Evolutionary conservation across 2,329 filamentous ascomycete species (phyloP).

Genomic region (Fonsecaea multimorphosa): DNA sequence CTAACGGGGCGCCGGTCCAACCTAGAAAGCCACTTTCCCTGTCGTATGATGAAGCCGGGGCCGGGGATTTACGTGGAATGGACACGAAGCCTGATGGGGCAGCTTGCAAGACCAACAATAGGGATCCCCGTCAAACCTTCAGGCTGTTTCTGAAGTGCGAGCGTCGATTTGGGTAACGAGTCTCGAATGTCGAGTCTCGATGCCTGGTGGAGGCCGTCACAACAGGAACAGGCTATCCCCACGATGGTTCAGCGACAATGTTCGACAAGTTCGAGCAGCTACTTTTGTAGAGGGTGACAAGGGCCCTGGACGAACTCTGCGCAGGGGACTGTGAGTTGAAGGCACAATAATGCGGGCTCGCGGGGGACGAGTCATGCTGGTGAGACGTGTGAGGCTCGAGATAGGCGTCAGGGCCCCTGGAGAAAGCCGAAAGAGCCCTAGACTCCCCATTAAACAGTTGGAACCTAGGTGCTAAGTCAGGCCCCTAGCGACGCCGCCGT

Average conservation of each 20-base stretch:
- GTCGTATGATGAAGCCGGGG: not conserved
- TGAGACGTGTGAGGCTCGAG: not conserved
- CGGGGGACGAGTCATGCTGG: not conserved
- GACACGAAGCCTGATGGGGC: not conserved
- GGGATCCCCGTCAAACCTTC: slow-evolving; percentile 6
- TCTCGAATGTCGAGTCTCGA: too few relatives aligned
- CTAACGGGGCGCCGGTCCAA: slow-evolving; percentile 6
- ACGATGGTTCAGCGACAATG: too few relatives aligned
- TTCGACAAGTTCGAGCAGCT: too few relatives aligned
- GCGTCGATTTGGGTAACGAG: not conserved
- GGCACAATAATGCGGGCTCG: not conserved
- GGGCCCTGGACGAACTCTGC: too few relatives aligned
- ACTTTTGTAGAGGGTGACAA: too few relatives aligned
- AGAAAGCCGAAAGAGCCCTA: not conserved
- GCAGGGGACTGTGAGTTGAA: too few relatives aligned
- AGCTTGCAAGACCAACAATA: not conserved
- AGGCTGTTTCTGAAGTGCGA: not conserved
- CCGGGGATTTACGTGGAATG: not conserved
- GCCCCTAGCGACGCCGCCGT: too few relatives aligned
- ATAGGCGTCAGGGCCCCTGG: not conserved
- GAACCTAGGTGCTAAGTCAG: too few relatives aligned
- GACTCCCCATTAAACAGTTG: not conserved
- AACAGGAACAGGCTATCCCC: too few relatives aligned
- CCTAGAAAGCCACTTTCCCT: not conserved
- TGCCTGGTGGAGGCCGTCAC: too few relatives aligned